phyloP scores from a whole-genome alignment of 371 early-diverging fungal genomes.

The Conidiobolus incongruus region DNA sequence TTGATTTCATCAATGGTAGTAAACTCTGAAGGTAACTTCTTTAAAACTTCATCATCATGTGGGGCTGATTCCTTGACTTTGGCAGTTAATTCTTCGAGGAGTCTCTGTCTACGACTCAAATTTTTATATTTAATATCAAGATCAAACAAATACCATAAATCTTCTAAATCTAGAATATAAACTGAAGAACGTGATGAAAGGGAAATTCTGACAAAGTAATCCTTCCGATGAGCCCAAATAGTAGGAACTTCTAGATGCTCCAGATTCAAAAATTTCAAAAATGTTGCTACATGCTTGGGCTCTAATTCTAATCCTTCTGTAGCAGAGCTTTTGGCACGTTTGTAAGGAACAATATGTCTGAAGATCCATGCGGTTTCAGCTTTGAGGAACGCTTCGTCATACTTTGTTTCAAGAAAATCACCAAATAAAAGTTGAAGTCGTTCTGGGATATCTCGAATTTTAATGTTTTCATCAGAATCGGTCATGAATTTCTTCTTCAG shows the following conservation, averaged over 20 bases:
- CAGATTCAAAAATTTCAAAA: slow-evolving; percentile 44
- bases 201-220: slow-evolving; percentile 30
- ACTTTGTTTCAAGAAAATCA: not conserved
- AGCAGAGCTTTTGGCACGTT: slow-evolving; percentile 42
- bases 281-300: slow-evolving; percentile 12
- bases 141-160: slow-evolving; percentile 80
- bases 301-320: slow-evolving; percentile 4
- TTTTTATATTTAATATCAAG: slow-evolving; percentile 53
- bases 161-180: slow-evolving; percentile 35
- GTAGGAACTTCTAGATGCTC: slow-evolving; percentile 81
- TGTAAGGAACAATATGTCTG: not conserved
- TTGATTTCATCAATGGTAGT: slow-evolving; percentile 42
- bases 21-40: too few relatives aligned
- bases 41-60: too few relatives aligned
- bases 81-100: slow-evolving; percentile 17
- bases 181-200: slow-evolving; percentile 11
- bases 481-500: slow-evolving; percentile 77
- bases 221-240: slow-evolving; percentile 66
- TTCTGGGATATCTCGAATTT: slow-evolving; percentile 75
- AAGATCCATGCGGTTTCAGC: not conserved
- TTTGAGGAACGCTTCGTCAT: not conserved
- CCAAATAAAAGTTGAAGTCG: slow-evolving; percentile 44
- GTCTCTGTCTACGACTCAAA: slow-evolving; percentile 26
- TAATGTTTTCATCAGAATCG: slow-evolving; percentile 71
- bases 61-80: too few relatives aligned